These are phyloP conservation scores for Barbatosphaeria neglecta DNA, from an alignment of 495 filamentous ascomycete genomes.

Conservation along the genomic window DNA sequence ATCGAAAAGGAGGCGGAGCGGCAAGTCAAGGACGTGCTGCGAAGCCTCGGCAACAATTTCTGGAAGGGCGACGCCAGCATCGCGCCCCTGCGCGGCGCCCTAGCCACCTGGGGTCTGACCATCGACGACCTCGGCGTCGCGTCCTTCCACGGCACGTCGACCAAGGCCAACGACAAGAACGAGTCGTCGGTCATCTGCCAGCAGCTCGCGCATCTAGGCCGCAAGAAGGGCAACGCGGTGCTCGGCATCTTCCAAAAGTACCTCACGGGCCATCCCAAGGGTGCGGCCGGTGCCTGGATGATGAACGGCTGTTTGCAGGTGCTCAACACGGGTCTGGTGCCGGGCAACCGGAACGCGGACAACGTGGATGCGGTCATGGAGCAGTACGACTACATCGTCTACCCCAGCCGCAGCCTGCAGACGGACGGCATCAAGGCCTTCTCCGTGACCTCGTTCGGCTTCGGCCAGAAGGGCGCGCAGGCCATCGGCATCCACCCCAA, in stretches of 20 bases:
- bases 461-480: slow-evolving; percentile 97
- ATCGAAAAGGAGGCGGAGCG: slow-evolving; percentile 80
- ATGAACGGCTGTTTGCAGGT: slow-evolving; percentile 96
- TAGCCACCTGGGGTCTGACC: slow-evolving; percentile 95
- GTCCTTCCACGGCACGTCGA: slow-evolving; percentile 98
- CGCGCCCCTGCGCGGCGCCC: slow-evolving; percentile 84
- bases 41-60: slow-evolving; percentile 92
- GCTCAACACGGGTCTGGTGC: slow-evolving; percentile 83
- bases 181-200: slow-evolving; percentile 96
- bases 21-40: slow-evolving; percentile 83
- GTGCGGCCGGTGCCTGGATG: slow-evolving; percentile 99
- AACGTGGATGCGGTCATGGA: slow-evolving; percentile 95
- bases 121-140: slow-evolving; percentile 92
- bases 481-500: slow-evolving; percentile 92
- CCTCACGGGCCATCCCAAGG: slow-evolving; percentile 96
- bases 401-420: slow-evolving; percentile 88
- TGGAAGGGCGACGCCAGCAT: slow-evolving; percentile 93
- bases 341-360: slow-evolving; percentile 95
- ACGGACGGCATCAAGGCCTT: slow-evolving; percentile 97
- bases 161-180: slow-evolving; percentile 98
- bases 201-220: slow-evolving; percentile 88
- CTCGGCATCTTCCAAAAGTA: slow-evolving; percentile 99
- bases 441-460: slow-evolving; percentile 97
- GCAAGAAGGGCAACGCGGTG: slow-evolving; percentile 89
- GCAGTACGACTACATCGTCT: slow-evolving; percentile 95